Percentiles rank a stretch among this genome's conserved stretches.
phyloP scores from a whole-genome alignment of 805 yeast species.

The Maudiozyma turicensis region DNA sequence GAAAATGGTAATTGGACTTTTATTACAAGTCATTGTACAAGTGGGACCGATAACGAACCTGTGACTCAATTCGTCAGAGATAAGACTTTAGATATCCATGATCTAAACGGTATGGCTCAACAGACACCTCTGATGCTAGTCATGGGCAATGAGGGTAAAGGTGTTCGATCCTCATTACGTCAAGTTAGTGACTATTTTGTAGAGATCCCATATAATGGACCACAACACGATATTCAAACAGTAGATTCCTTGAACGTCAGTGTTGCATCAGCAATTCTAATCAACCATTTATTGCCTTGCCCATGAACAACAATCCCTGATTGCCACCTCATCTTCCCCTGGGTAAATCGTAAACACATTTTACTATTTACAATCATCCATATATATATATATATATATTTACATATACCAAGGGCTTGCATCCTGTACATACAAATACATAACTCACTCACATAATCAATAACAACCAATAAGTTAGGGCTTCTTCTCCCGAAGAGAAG shows the following conservation, averaged over 20 bases:
- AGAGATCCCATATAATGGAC: slow-evolving; percentile 21
- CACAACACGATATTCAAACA: not conserved
- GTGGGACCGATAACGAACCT: slow-evolving; percentile 14
- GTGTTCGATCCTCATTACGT: slow-evolving; percentile 60
- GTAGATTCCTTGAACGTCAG: slow-evolving; percentile 84
- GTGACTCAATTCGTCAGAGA: slow-evolving; percentile 27
- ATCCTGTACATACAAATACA: too few species aligned
- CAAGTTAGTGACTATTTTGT: slow-evolving; percentile 44
- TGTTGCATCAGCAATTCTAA: slow-evolving; percentile 72
- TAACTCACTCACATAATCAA: too few species aligned
- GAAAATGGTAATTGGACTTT: slow-evolving; percentile 56
- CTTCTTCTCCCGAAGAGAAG: too few species aligned
- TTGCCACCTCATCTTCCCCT: too few species aligned
- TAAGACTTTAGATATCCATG: slow-evolving; percentile 32
- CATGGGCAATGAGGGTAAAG: slow-evolving; percentile 79
- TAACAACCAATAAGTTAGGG: too few species aligned
- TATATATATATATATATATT: too few species aligned
- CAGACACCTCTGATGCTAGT: slow-evolving; percentile 58
- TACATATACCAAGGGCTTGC: too few species aligned
- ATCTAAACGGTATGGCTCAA: slow-evolving; percentile 36
- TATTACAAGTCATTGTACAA: slow-evolving; percentile 41
- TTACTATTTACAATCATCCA: too few species aligned
- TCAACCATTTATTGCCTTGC: slow-evolving; percentile 26
- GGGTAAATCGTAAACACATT: too few species aligned
- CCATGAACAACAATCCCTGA: not conserved